Conservation (phyloP, 2,329 filamentous ascomycete genomes). For the Mycosphaerella sp. region DNA sequence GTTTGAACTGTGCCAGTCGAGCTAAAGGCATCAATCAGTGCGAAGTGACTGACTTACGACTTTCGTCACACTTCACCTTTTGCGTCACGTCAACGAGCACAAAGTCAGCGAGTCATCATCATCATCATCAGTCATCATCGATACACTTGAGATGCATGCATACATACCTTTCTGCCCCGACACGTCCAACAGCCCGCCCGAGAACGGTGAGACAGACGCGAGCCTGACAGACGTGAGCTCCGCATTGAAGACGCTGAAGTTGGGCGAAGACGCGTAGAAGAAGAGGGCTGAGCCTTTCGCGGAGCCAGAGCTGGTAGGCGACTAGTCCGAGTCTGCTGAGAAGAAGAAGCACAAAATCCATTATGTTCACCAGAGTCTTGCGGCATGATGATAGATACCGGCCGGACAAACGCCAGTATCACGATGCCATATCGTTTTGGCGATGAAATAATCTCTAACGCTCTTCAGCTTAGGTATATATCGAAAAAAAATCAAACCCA, state of each 20-base stretch:
- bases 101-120: no score
- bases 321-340: conserved; percentile 22
- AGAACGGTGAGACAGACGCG: conserved; percentile 49
- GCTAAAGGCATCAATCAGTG: not conserved
- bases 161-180: conserved; percentile 31
- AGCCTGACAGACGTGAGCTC: no score
- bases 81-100: no score
- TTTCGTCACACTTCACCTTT: conserved; percentile 32
- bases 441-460: no score
- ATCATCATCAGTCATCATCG: no score
- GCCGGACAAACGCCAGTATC: no score
- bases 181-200: conserved; percentile 49
- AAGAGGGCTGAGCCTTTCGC: conserved; percentile 18
- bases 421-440: no score
- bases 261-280: conserved; percentile 24
- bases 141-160: no score
- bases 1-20: not conserved
- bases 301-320: conserved; percentile 33
- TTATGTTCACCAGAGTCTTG: conserved; percentile 15
- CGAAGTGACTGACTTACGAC: conserved; percentile 14
- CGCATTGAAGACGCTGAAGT: no score
- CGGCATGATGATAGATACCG: conserved; percentile 17
- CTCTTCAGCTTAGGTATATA: no score
- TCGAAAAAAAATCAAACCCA: no score
- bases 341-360: conserved; percentile 15